phyloP scores from a whole-genome alignment of 1,284 basidiomycete species.

The Volvariella volvacea region DNA sequence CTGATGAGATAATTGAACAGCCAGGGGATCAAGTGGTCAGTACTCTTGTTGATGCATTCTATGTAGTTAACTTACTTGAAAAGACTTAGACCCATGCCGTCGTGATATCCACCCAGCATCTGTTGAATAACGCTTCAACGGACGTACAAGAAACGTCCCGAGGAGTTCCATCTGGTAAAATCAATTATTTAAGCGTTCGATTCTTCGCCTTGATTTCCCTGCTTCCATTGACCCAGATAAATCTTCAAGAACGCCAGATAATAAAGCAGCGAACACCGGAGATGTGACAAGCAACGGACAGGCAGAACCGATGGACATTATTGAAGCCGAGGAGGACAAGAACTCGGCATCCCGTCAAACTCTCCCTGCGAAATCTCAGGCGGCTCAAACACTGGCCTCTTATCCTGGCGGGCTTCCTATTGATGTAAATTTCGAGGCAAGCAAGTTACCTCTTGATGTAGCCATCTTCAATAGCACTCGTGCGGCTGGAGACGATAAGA shows the following conservation, averaged over 20 bases:
- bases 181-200: too few species aligned
- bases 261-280: slow-evolving; percentile 5
- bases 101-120: slow-evolving; percentile 80
- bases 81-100: slow-evolving; percentile 62
- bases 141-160: slow-evolving; percentile 9
- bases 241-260: too few species aligned
- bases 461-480: slow-evolving; percentile 91
- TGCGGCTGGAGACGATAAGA: slow-evolving; percentile 82
- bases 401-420: slow-evolving; percentile 39
- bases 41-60: slow-evolving; percentile 8
- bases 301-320: slow-evolving; percentile 44
- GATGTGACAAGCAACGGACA: slow-evolving; percentile 27
- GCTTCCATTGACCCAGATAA: slow-evolving; percentile 9
- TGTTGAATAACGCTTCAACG: slow-evolving; percentile 40
- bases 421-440: slow-evolving; percentile 80
- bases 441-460: slow-evolving; percentile 88
- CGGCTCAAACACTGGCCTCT: slow-evolving; percentile 4
- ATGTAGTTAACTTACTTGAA: too few species aligned
- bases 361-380: too few species aligned
- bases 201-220: too few species aligned
- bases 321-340: slow-evolving; percentile 37
- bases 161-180: slow-evolving; percentile 10
- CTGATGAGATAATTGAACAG: slow-evolving; percentile 69
- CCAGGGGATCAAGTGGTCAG: slow-evolving; percentile 57
- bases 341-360: neutral